Percentiles rank a stretch among this genome's conserved stretches.
Evolutionary conservation across 2,329 filamentous ascomycete species (phyloP).

Genomic region (Akanthomyces uredinophilus): DNA sequence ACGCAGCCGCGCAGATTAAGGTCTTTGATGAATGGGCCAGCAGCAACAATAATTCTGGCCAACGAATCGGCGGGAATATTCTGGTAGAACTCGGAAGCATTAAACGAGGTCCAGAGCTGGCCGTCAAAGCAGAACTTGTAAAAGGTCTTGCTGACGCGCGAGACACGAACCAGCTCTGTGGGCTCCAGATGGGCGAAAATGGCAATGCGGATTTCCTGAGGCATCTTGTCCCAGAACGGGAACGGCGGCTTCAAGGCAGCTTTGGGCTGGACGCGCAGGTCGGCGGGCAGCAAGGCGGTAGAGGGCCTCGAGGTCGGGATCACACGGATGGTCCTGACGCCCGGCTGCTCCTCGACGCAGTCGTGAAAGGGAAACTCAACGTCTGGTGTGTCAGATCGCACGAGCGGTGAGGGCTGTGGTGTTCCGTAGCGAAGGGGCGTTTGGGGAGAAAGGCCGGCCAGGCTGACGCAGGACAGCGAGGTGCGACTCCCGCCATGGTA

Average conservation of each 20-base stretch:
- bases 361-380: slow-evolving; percentile 37
- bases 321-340: slow-evolving; percentile 48
- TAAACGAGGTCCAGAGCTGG: slow-evolving; percentile 82
- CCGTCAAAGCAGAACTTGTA: slow-evolving; percentile 86
- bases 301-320: slow-evolving; percentile 33
- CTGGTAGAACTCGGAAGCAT: slow-evolving; percentile 80
- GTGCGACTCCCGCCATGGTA: slow-evolving; percentile 46
- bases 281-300: slow-evolving; percentile 59
- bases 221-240: slow-evolving; percentile 77
- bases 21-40: slow-evolving; percentile 85
- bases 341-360: slow-evolving; percentile 43
- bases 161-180: slow-evolving; percentile 74
- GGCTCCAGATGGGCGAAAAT: slow-evolving; percentile 73
- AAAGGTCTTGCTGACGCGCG: slow-evolving; percentile 72
- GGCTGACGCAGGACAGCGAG: slow-evolving; percentile 51
- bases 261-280: slow-evolving; percentile 35
- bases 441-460: slow-evolving; percentile 34
- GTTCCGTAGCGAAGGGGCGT: slow-evolving; percentile 27
- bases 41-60: slow-evolving; percentile 75
- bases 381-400: slow-evolving; percentile 34
- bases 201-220: slow-evolving; percentile 73
- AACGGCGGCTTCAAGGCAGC: slow-evolving; percentile 33
- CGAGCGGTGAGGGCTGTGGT: slow-evolving; percentile 38
- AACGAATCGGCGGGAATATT: slow-evolving; percentile 81
- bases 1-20: slow-evolving; percentile 88